phyloP scores from a whole-genome alignment of 768 basidiomycete species.

The Russula dissimulans region DNA sequence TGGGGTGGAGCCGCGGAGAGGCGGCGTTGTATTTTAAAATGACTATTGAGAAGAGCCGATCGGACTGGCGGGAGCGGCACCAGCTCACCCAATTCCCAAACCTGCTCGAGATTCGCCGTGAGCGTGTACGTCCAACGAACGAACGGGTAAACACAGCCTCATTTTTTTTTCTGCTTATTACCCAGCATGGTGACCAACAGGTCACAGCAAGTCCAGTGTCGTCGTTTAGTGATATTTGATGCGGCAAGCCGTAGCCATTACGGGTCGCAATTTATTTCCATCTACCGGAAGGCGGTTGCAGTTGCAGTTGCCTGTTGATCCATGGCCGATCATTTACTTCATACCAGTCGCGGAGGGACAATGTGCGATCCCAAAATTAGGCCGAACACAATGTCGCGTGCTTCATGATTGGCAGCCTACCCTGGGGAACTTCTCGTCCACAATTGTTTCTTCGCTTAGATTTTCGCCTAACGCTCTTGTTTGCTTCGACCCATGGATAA shows the following conservation, averaged over 20 bases:
- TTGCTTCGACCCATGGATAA: slow-evolving; percentile 7
- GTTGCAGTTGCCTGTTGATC: neutral
- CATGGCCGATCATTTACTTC: slow-evolving; percentile 18
- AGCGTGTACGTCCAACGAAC: too few relatives aligned
- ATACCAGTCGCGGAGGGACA: slow-evolving; percentile 13
- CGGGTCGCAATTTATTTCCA: neutral
- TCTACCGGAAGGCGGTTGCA: neutral
- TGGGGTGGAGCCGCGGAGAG: too few relatives aligned
- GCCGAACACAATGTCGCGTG: slow-evolving; percentile 8
- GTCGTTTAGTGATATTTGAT: slow-evolving; percentile 17
- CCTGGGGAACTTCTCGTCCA: slow-evolving; percentile 7
- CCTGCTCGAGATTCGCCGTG: too few relatives aligned
- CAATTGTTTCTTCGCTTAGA: slow-evolving; percentile 11
- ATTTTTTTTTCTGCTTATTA: neutral
- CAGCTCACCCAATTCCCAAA: slow-evolving; percentile 1
- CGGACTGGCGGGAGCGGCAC: neutral
- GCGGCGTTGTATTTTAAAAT: neutral
- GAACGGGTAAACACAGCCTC: neutral
- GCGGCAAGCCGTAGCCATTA: slow-evolving; percentile 9
- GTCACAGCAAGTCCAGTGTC: neutral
- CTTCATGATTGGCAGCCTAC: slow-evolving; percentile 14
- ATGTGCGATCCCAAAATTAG: slow-evolving; percentile 13
- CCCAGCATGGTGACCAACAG: slow-evolving; percentile 3
- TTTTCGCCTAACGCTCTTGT: slow-evolving; percentile 11
- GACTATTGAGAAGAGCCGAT: slow-evolving; percentile 2